A percentile compares a stretch with the other conserved stretches of the same genome.
Evolutionary conservation across 257 asterid species (phyloP).

Genomic region (Forsythia viridissima): DNA sequence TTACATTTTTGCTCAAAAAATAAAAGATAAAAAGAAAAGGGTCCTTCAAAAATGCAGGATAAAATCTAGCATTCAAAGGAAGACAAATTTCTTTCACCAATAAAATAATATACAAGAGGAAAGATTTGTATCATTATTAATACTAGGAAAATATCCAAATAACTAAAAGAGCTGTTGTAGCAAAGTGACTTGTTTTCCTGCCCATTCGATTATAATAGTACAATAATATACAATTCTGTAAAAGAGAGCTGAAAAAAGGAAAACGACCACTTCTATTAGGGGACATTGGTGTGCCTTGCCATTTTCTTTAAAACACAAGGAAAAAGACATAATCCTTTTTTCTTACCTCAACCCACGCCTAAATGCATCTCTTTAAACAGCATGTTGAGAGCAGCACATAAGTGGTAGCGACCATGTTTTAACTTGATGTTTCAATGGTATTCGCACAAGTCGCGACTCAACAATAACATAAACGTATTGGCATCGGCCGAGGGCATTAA

Average conservation of each 20-base stretch:
- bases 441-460: not conserved
- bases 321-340: not conserved
- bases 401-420: not conserved
- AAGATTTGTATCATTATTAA: not conserved
- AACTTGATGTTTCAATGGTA: not conserved
- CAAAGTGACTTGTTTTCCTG: too few species aligned
- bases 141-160: not conserved
- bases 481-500: not conserved
- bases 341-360: not conserved
- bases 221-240: not conserved
- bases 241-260: not conserved
- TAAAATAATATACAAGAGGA: not conserved
- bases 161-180: not conserved
- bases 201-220: not conserved
- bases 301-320: not conserved
- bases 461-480: not conserved
- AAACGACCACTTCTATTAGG: not conserved
- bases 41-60: too few species aligned
- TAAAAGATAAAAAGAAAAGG: too few species aligned
- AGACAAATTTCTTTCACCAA: not conserved
- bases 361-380: not conserved
- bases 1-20: too few species aligned
- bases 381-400: not conserved
- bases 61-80: not conserved
- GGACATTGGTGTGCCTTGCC: not conserved